Evolutionary conservation across 768 basidiomycete species (phyloP).

Genomic region (Dentipellis fragilis): DNA sequence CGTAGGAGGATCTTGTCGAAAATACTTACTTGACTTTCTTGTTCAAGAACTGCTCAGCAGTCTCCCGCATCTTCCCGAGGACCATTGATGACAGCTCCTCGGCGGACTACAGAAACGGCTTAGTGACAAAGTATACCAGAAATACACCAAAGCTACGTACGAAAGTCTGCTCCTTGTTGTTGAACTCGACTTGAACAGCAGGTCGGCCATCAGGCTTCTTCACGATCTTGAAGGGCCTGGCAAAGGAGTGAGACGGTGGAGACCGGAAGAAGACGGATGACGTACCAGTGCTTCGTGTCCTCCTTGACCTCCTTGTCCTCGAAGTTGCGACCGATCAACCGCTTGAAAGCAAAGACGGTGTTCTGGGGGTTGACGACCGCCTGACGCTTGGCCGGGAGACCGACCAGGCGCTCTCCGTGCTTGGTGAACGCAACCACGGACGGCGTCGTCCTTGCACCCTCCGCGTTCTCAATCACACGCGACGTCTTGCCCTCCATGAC

Average conservation of each 20-base stretch:
- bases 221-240: constrained; percentile 76
- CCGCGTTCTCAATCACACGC: constrained; percentile 93
- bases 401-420: constrained; percentile 92
- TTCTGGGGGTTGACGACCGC: constrained; percentile 92
- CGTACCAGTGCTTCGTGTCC: constrained; percentile 78
- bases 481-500: constrained; percentile 95
- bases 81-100: constrained; percentile 88
- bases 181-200: constrained; percentile 76
- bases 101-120: constrained; percentile 44
- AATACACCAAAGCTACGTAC: constrained; percentile 34
- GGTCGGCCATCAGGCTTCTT: constrained; percentile 65
- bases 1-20: background rate
- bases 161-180: constrained; percentile 71
- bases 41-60: constrained; percentile 87
- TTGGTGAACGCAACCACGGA: constrained; percentile 99
- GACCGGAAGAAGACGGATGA: background rate
- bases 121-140: background rate
- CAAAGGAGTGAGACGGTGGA: background rate
- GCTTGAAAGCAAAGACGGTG: constrained; percentile 92
- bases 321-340: constrained; percentile 89
- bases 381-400: constrained; percentile 94
- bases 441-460: constrained; percentile 96
- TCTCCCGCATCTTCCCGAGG: constrained; percentile 88
- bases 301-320: constrained; percentile 88
- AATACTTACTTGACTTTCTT: constrained; percentile 84